Evolutionary conservation across 1,284 basidiomycete species (phyloP), one percentile per base, ranked within the genome.

Genomic region (Apiotrichum gamsii): DNA sequence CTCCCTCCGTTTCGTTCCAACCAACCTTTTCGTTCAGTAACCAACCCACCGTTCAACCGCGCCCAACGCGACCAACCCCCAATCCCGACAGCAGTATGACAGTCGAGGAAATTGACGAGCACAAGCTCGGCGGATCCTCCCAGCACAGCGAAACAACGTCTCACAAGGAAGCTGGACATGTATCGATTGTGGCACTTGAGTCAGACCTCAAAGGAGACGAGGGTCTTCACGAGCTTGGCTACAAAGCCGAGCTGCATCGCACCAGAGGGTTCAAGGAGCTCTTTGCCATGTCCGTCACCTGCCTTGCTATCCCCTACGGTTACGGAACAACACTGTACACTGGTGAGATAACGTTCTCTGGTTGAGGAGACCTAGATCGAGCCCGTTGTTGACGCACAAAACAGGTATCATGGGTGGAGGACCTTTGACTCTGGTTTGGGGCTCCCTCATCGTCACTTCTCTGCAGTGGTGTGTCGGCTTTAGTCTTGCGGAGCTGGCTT

Each of bases 141-240:
- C n/a, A n/a, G n/a, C n/a, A n/a, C n/a, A n/a, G n/a, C n/a, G n/a
- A n/a, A n/a, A n/a, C n/a, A n/a, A n/a, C n/a, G n/a, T n/a, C n/a
- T n/a, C n/a, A n/a, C 40, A 53, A 49, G 41, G 47, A 49, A 15
- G 40, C 34, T 3, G 51, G 51, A 14, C 46, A 49, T 15, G 29
- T 53, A 15, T 41, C 43, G 2, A 32, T 49, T 9, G 41, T 53
- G 9, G 25, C 45, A 28, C 47, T 38, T 20, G 23, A 30, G 4
- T 40, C 37, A 8, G 44, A 52, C 4, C 31, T 53, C 9, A 44
- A 40, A 1, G 47, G 47, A 5, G 51, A 53, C 25, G 51, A 49
- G 44, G 51, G 47, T 20, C 44, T 53, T 5, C 47, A 53, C 18
- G 37, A 53, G 23, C 44, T 53, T 4, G 51, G 51, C 14, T 53